Evolutionary conservation across 148 eudicot species (phyloP), one percentile per base, ranked within the genome.

Genomic region (Talinum fruticosum): DNA sequence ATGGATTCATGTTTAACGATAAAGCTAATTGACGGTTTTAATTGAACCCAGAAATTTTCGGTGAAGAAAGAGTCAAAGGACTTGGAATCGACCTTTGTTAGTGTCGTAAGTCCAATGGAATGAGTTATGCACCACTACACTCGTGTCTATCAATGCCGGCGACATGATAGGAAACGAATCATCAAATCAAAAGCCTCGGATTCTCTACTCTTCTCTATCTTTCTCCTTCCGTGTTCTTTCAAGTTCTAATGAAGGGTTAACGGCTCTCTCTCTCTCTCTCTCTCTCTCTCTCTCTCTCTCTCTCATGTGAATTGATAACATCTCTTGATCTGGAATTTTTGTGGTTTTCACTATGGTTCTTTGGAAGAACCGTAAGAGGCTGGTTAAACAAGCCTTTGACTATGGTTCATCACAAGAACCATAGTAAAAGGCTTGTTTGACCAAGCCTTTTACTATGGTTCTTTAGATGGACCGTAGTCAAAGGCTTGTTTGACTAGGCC

Each of bases 101-200:
- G 69, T 64, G 80, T 21, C 24, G 26, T 4, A 26, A 74, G 47
- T 69, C 15, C 14, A 35, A 71, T 24, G 16, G 8, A 71, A 41
- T 2, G 34, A 7, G 38, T 38, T 10, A 4, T 69, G 73, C 64
- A 30, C 44, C 32, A 37, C 74, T 54, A 62, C 72, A 44, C 69
- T 76, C 81, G 82, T 44, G 83, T 79, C 85, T 45, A 83, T 41
- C 79, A 83, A 85, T 83, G 79, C 80, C 83, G 86, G 82, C 59
- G 79, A 84, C 84, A 87, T 83, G 64, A 54, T 79, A 68, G 54
- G 33, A 29, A 62, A 14, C 45, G 77, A 69, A 15, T 73, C 87
- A 87, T 89, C 79, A 79, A 79, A 80, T 72, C 79, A 35, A 32
- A 74, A 28, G 23, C 23, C 6, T 12, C 10, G n/a, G 64, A 75